Conservation (phyloP, 176 grass and related monocot genomes). For the Bothriochloa decipiens region DNA sequence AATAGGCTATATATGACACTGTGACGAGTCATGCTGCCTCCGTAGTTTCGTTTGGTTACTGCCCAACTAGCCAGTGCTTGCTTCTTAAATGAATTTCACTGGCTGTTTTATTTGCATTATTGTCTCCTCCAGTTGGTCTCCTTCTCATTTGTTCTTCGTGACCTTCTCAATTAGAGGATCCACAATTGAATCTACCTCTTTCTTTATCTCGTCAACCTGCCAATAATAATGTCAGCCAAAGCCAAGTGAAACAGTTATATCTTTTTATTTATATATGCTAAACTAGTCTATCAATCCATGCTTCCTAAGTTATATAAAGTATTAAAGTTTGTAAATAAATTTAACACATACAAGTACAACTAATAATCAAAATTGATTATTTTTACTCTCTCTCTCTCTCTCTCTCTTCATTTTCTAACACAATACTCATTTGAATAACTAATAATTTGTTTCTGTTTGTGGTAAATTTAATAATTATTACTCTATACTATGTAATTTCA, state of each 20-base stretch:
- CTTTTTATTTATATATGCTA: too few relatives aligned
- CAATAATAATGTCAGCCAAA: not conserved
- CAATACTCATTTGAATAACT: too few relatives aligned
- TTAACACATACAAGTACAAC: not conserved
- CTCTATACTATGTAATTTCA: too few relatives aligned
- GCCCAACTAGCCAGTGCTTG: not conserved
- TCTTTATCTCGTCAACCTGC: conserved; percentile 59
- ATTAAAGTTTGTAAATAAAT: not conserved
- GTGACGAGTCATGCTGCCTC: not conserved
- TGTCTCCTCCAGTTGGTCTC: not conserved
- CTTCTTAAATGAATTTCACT: not conserved
- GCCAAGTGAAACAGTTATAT: not conserved
- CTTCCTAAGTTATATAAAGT: too few relatives aligned
- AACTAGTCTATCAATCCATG: too few relatives aligned
- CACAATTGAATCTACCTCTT: conserved; percentile 49
- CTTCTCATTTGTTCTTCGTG: not conserved
- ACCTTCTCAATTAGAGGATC: conserved; percentile 48
- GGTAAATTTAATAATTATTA: too few relatives aligned
- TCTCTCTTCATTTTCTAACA: not conserved
- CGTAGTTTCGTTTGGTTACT: not conserved
- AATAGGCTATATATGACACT: not conserved
- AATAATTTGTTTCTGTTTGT: too few relatives aligned
- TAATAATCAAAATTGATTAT: not conserved
- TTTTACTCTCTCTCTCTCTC: not conserved
- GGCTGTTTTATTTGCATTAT: not conserved